A percentile compares a stretch with the other conserved stretches of the same genome.
These are phyloP conservation scores for Pseudogymnoascus sp. DNA, from an alignment of 2,329 filamentous ascomycete genomes.

Conservation along the genomic window DNA sequence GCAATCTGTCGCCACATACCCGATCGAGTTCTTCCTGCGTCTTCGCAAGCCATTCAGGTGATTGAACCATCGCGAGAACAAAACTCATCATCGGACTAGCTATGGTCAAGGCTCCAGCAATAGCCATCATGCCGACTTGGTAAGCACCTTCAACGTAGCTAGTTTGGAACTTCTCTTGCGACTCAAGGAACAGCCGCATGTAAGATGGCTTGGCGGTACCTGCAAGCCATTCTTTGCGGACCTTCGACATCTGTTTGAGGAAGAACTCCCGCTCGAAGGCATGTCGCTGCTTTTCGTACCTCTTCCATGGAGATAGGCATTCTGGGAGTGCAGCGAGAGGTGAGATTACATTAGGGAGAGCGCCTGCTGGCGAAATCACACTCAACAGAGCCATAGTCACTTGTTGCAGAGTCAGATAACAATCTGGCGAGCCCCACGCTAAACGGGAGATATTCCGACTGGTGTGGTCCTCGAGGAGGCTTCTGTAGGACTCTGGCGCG, in stretches of 20 bases:
- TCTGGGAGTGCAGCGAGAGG: constrained; percentile 36
- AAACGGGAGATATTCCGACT: constrained; percentile 37
- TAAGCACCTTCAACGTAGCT: constrained; percentile 34
- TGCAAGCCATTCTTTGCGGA: constrained; percentile 27
- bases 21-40: constrained; percentile 13
- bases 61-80: constrained; percentile 13
- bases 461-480: constrained; percentile 41
- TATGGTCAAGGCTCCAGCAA: constrained; percentile 28
- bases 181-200: constrained; percentile 33
- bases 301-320: constrained; percentile 37
- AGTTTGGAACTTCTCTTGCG: constrained; percentile 21
- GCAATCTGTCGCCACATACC: constrained; percentile 10
- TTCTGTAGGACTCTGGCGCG: constrained; percentile 35
- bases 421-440: constrained; percentile 37
- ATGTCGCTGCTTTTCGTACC: constrained; percentile 34
- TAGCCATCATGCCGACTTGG: constrained; percentile 40
- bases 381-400: constrained; percentile 30
- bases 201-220: constrained; percentile 34
- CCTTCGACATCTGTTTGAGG: constrained; percentile 30
- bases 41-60: constrained; percentile 10
- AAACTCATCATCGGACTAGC: constrained; percentile 13
- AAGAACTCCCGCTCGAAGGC: constrained; percentile 33
- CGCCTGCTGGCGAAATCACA: constrained; percentile 15
- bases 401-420: constrained; percentile 32
- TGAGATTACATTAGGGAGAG: constrained; percentile 38